Conservation (phyloP, 179 eudicot species). For the Drosera spatulata region DNA sequence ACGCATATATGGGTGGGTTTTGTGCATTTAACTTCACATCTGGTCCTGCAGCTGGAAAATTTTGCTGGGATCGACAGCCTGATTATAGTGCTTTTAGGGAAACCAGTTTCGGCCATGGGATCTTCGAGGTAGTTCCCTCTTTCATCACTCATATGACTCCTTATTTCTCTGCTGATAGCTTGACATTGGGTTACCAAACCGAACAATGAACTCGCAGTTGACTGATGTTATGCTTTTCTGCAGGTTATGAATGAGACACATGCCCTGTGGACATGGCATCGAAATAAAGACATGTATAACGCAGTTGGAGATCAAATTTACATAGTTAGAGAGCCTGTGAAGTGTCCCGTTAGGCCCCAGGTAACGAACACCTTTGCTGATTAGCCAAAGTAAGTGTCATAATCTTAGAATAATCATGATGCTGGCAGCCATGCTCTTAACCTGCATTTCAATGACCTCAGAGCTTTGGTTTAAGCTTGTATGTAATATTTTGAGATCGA, state of each 20-base stretch:
- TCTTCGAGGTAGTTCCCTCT: constrained; percentile 56
- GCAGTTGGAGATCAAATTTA: constrained; percentile 77
- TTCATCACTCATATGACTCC: background rate
- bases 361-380: too few species aligned
- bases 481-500: too few species aligned
- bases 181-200: background rate
- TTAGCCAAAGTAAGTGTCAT: too few species aligned
- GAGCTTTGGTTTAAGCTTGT: too few species aligned
- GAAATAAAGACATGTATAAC: constrained; percentile 70
- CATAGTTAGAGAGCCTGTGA: constrained; percentile 76
- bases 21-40: constrained; percentile 81
- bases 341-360: constrained; percentile 24
- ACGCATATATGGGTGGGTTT: constrained; percentile 67
- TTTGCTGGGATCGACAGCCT: constrained; percentile 96
- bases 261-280: constrained; percentile 94
- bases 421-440: too few species aligned
- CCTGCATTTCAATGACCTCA: too few species aligned
- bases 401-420: too few species aligned
- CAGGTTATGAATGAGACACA: constrained; percentile 90
- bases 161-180: background rate
- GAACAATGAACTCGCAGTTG: background rate
- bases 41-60: constrained; percentile 92
- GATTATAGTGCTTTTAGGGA: constrained; percentile 91
- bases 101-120: constrained; percentile 96
- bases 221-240: background rate